A percentile compares a stretch with the other conserved stretches of the same genome.
Conservation (phyloP, 1,139 yeast genomes). For the Blastobotrys buckinghamii region DNA sequence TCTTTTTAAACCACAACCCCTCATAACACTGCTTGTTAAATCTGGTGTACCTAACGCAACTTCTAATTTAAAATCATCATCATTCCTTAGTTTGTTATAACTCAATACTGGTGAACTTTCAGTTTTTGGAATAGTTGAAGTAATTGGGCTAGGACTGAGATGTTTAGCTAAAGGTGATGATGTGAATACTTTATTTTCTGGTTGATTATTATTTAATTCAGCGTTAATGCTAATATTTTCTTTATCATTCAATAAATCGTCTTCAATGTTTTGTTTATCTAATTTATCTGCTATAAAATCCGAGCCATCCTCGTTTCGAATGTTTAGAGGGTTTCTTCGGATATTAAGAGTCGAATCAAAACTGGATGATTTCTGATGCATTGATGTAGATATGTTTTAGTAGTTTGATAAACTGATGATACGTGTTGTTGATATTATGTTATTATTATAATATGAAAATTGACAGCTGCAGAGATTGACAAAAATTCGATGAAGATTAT, state of each 20-base stretch:
- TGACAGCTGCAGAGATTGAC: not conserved
- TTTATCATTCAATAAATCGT: not conserved
- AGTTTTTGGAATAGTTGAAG: not conserved
- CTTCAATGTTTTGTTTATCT: not conserved
- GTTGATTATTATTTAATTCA: not conserved
- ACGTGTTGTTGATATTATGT: not conserved
- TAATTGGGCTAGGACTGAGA: not conserved
- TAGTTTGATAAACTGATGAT: not conserved
- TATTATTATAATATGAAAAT: not conserved
- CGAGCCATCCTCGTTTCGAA: constrained; percentile 30
- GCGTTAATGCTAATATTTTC: not conserved
- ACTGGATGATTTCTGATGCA: constrained; percentile 6
- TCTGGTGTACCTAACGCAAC: constrained; percentile 6
- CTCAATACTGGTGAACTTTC: not conserved
- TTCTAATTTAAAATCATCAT: not conserved
- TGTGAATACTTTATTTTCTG: constrained; percentile 11
- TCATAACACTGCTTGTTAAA: constrained; percentile 8
- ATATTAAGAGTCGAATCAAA: constrained; percentile 11
- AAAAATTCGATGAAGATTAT: not conserved
- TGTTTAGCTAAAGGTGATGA: not conserved
- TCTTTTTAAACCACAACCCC: constrained; percentile 17
- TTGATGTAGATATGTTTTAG: not conserved
- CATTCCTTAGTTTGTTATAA: not conserved
- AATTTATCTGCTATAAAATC: constrained; percentile 24
- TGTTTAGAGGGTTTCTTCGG: constrained; percentile 24